Percentiles rank a stretch among this genome's conserved stretches.
phyloP scores from a whole-genome alignment of 129 eudicot genomes.

The Helianthus annuus region HanXRQr2.0-SUNRISE NC_035436.2:187362171-187362670 shows the following conservation, averaged over 20 bases:
- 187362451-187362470: constrained; percentile 75
- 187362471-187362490: constrained; percentile 86
- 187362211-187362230: constrained; percentile 95
- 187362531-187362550: constrained; percentile 47
- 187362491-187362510: constrained; percentile 99
- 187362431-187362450: constrained; percentile 58
- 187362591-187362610: not conserved
- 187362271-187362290: constrained; percentile 87
- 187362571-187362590: not conserved
- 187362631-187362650: constrained; percentile 90
- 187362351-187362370: constrained; percentile 36
- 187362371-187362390: constrained; percentile 91
- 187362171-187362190: constrained; percentile 97
- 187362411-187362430: constrained; percentile 80
- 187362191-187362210: constrained; percentile 99
- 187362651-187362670: constrained; percentile 78
- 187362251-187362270: constrained; percentile 92
- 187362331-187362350: not conserved
- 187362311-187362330: not conserved
- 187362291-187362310: constrained; percentile 37
- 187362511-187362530: constrained; percentile 97
- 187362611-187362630: constrained; percentile 74
- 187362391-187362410: constrained; percentile 74
- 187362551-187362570: constrained; percentile 1
- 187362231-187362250: constrained; percentile 97